Evolutionary conservation across 805 yeast genomes (phyloP).

Genomic region (Myxozyma neglecta): DNA sequence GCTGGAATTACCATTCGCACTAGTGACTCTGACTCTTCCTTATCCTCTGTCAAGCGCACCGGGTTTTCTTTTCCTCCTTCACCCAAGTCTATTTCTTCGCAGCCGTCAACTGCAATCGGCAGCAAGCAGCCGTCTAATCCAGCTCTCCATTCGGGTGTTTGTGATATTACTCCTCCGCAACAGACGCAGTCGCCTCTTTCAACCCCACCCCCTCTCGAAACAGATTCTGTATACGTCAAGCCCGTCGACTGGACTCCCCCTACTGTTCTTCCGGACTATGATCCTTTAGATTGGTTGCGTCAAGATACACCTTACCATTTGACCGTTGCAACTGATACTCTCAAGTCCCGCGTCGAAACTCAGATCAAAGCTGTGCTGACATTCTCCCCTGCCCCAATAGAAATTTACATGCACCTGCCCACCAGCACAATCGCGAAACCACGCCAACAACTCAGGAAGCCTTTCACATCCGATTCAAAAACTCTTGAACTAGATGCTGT

Average conservation of each 20-base stretch:
- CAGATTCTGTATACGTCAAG: constrained; percentile 9
- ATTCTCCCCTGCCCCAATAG: constrained; percentile 75
- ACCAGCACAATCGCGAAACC: constrained; percentile 85
- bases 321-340: constrained; percentile 63
- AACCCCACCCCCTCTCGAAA: constrained; percentile 11
- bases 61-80: constrained; percentile 25
- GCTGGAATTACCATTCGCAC: constrained; percentile 13
- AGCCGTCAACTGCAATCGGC: constrained; percentile 8
- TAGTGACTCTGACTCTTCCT: constrained; percentile 22
- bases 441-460: constrained; percentile 61
- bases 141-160: neutral
- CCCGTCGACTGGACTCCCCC: constrained; percentile 30
- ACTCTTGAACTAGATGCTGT: constrained; percentile 63
- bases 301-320: constrained; percentile 10
- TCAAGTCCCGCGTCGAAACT: constrained; percentile 88
- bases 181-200: constrained; percentile 17
- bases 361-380: constrained; percentile 77
- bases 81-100: constrained; percentile 26
- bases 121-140: neutral
- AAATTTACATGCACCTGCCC: constrained; percentile 74
- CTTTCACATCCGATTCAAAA: constrained; percentile 35
- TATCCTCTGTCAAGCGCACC: constrained; percentile 10
- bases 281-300: constrained; percentile 37
- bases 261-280: constrained; percentile 23
- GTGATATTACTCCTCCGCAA: constrained; percentile 14